Base-by-base conservation (phyloP, 495 filamentous ascomycete genomes). In the Talaromyces borbonicus region DNA sequence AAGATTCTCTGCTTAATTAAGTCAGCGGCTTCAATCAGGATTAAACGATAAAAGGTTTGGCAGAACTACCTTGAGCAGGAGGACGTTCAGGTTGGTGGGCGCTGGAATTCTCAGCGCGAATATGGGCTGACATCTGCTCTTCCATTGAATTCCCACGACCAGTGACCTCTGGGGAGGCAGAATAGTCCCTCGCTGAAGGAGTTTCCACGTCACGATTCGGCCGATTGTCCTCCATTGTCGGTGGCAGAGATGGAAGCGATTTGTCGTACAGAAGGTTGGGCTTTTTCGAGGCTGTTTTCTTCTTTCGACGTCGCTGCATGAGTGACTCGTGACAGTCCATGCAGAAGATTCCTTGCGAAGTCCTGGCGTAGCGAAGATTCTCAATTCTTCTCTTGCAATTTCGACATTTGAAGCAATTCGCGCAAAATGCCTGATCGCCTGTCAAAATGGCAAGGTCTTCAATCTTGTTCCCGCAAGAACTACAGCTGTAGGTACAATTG, bases 271-370 rank as follows among this genome's bases (percentile, higher is more conserved):
- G 16, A 29, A 23, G 22, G 24, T 36, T 46, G 24, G 87, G 72
- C 40, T 90, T 79, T 23, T 74, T 68, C 2, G 77, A 66, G 44
- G 74, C 77, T 62, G 85, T 83, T 56, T 70, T 51, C 58, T 90
- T 90, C 66, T 99, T 99, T 46, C 88, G 78, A 53, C 93, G 76
- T 47, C 93, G 73, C 37, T 92, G 88, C 93, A 99, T 99, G 24
- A 99, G 65, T n/a, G 87, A 89, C 58, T 99, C 93, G 59, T 99
- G 93, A 59, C 93, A 99, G 58, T 83, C 89, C 93, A 99, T 99
- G 72, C 93, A 99, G 61, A 99, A 97, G 42, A 97, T 99, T 29
- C 93, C 93, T 61, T 96, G 92, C 8, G 93, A 96, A 0, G 93
- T 99, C 48, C 92, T 77, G 15, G 93, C 93, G 74, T 99, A 99